Evolutionary conservation across 768 basidiomycete genomes (phyloP).

Genomic region (Neoboletus magnificus): DNA sequence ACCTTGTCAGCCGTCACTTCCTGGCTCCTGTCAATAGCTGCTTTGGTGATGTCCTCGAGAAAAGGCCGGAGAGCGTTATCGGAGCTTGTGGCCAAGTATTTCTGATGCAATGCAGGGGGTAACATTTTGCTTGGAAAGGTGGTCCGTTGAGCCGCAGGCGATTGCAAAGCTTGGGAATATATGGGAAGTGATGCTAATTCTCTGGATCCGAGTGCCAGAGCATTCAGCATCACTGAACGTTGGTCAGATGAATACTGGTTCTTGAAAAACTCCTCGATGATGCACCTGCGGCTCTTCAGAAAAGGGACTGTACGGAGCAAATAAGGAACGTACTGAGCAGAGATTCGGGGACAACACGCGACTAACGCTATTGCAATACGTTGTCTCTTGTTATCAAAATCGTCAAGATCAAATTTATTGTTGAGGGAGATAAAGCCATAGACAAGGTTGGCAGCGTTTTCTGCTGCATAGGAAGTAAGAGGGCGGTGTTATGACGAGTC

Average conservation of each 20-base stretch:
- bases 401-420: slow-evolving; percentile 80
- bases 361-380: slow-evolving; percentile 77
- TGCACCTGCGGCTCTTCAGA: slow-evolving; percentile 45
- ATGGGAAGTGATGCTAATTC: slow-evolving; percentile 63
- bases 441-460: slow-evolving; percentile 83
- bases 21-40: slow-evolving; percentile 60
- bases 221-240: slow-evolving; percentile 80
- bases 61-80: slow-evolving; percentile 49
- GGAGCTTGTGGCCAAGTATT: slow-evolving; percentile 50
- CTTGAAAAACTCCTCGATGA: slow-evolving; percentile 92
- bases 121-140: slow-evolving; percentile 82
- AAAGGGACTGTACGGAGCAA: background rate
- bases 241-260: slow-evolving; percentile 89
- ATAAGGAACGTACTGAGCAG: slow-evolving; percentile 66
- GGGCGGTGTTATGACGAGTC: background rate
- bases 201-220: slow-evolving; percentile 80
- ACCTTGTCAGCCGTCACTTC: slow-evolving; percentile 52
- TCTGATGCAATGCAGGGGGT: slow-evolving; percentile 66
- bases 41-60: slow-evolving; percentile 57
- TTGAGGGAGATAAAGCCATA: slow-evolving; percentile 71
- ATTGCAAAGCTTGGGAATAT: slow-evolving; percentile 28
- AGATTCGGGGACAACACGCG: slow-evolving; percentile 69
- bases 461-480: slow-evolving; percentile 50
- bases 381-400: slow-evolving; percentile 75
- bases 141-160: slow-evolving; percentile 32